Evolutionary conservation across 1,284 basidiomycete genomes (phyloP).

Genomic region (Ganoderma leucocontextum): DNA sequence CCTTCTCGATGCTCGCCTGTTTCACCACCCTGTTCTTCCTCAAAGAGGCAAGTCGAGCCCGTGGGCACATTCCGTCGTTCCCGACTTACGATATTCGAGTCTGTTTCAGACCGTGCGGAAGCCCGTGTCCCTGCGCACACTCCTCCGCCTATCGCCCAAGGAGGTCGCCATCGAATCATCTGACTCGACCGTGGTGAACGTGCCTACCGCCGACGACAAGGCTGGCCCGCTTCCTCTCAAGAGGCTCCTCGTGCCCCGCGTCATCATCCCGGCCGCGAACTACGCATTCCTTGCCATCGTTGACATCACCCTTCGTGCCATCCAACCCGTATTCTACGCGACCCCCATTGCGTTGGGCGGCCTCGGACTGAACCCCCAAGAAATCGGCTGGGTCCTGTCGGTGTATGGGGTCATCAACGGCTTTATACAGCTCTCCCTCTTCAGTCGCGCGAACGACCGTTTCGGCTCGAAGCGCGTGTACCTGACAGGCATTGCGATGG

Average conservation of each 20-base stretch:
- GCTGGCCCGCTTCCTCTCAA: constrained; percentile 58
- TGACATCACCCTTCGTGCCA: constrained; percentile 60
- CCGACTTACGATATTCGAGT: constrained; percentile 7
- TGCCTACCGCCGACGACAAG: constrained; percentile 38
- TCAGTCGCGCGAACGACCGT: constrained; percentile 56
- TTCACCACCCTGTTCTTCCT: constrained; percentile 62
- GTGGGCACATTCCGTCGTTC: background rate
- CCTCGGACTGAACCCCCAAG: constrained; percentile 53
- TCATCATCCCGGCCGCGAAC: constrained; percentile 62
- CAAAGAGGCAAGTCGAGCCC: constrained; percentile 59
- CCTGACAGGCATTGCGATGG: constrained; percentile 54
- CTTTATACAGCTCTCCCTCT: constrained; percentile 61
- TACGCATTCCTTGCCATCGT: constrained; percentile 66
- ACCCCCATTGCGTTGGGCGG: constrained; percentile 68
- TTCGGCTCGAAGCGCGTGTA: constrained; percentile 63
- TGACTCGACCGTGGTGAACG: constrained; percentile 28
- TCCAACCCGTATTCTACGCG: constrained; percentile 68
- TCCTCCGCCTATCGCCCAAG: constrained; percentile 42
- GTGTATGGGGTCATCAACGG: constrained; percentile 63
- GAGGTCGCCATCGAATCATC: constrained; percentile 38
- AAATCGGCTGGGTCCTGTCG: constrained; percentile 43
- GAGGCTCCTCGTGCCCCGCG: constrained; percentile 49
- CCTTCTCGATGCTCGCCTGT: constrained; percentile 62
- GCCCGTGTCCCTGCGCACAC: constrained; percentile 41
- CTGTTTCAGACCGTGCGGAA: constrained; percentile 43